These are phyloP conservation scores for Chondrus crispus DNA, from an alignment of 23 red algal species.

Conservation along the genomic window DNA sequence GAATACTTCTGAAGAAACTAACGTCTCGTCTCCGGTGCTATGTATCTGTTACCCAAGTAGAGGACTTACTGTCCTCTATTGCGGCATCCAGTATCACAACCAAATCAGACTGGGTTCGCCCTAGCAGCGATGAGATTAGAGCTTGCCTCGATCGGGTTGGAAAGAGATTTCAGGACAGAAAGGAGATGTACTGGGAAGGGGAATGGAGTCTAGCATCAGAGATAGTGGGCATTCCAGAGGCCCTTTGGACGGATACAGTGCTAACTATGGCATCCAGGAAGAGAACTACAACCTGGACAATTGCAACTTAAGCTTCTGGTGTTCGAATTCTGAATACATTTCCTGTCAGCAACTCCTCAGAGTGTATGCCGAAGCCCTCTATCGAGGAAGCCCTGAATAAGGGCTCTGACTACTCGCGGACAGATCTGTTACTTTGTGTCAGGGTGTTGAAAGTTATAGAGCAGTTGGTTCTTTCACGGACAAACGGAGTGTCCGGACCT, in stretches of 20 bases:
- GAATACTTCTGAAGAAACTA: too few relatives aligned
- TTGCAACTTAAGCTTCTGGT: background rate
- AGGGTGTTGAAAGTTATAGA: background rate
- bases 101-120: too few relatives aligned
- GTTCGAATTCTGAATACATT: background rate
- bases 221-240: background rate
- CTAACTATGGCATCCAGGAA: background rate
- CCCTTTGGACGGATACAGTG: background rate
- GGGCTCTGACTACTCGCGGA: background rate
- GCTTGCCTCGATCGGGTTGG: too few relatives aligned
- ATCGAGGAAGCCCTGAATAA: too few relatives aligned
- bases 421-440: background rate
- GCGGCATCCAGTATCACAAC: too few relatives aligned
- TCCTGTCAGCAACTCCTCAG: background rate
- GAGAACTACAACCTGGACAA: background rate
- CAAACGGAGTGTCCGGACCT: background rate
- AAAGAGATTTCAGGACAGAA: background rate
- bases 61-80: too few relatives aligned
- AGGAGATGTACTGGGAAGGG: background rate
- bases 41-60: too few relatives aligned
- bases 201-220: background rate
- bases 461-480: background rate
- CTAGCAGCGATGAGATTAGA: too few relatives aligned
- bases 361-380: background rate
- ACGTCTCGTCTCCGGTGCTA: too few relatives aligned